These are phyloP conservation scores for Hansenula anomala DNA, from an alignment of 1,139 yeast species.

Conservation along the genomic window DNA sequence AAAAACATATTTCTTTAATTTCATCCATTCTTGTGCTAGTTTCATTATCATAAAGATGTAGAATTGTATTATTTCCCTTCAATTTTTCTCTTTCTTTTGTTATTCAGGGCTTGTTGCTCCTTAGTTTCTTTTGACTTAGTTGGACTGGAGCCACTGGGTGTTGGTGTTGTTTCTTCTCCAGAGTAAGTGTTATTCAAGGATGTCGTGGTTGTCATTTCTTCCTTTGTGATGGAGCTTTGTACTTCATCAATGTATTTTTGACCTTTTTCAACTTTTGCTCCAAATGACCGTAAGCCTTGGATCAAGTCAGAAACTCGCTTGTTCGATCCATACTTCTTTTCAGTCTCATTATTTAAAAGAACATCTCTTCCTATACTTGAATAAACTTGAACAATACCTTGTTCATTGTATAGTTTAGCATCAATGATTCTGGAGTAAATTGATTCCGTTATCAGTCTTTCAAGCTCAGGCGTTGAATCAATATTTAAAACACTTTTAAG, in stretches of 20 bases:
- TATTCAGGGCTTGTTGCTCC: neutral
- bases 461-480: constrained; percentile 12
- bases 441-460: constrained; percentile 18
- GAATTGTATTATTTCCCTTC: too few relatives aligned
- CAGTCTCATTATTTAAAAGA: constrained; percentile 9
- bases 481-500: constrained; percentile 11
- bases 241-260: constrained; percentile 6
- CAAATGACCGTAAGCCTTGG: constrained; percentile 10
- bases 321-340: constrained; percentile 9
- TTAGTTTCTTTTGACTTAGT: neutral
- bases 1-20: too few relatives aligned
- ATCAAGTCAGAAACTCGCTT: constrained; percentile 9
- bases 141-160: too few relatives aligned
- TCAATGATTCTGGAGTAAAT: constrained; percentile 14
- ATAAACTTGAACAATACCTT: constrained; percentile 17
- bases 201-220: neutral
- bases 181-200: too few relatives aligned
- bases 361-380: constrained; percentile 19
- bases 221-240: neutral
- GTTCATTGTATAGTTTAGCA: constrained; percentile 15
- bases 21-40: too few relatives aligned
- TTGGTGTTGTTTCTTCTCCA: neutral
- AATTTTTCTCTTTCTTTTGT: too few relatives aligned
- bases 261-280: constrained; percentile 9
- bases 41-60: too few relatives aligned